These are phyloP conservation scores for Blastomyces gilchristii DNA, from an alignment of 2,329 filamentous ascomycete genomes.

Conservation along the genomic window DNA sequence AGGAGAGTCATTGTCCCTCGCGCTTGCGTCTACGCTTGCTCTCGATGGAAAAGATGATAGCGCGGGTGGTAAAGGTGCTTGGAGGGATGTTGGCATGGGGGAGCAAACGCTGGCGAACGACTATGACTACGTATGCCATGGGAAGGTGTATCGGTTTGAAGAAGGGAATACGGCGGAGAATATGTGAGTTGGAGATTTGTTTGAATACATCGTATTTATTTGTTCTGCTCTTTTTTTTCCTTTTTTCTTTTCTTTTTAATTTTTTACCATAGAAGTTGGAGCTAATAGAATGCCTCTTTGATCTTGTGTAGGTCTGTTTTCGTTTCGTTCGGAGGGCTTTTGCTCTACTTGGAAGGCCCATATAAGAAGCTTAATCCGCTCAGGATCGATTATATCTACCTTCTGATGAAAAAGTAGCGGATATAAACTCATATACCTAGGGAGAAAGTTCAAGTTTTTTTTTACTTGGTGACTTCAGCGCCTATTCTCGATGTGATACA, in stretches of 20 bases:
- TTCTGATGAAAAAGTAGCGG: constrained; percentile 77
- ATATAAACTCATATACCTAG: neutral
- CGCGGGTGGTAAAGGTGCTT: constrained; percentile 50
- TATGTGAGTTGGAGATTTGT: constrained; percentile 54
- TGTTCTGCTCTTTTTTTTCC: neutral
- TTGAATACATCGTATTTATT: neutral
- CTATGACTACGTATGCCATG: constrained; percentile 44
- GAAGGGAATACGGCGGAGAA: constrained; percentile 58
- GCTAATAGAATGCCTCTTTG: constrained; percentile 21
- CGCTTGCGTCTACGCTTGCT: constrained; percentile 73
- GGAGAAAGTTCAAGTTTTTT: neutral
- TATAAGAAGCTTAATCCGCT: constrained; percentile 91
- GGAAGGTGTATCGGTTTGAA: constrained; percentile 44
- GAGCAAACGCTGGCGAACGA: constrained; percentile 46
- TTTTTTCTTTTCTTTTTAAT: neutral
- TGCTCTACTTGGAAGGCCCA: constrained; percentile 84
- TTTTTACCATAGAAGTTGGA: neutral
- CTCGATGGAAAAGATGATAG: constrained; percentile 76
- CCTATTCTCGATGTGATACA: neutral
- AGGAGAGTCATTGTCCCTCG: constrained; percentile 68
- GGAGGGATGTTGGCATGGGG: constrained; percentile 59
- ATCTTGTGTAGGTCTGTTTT: constrained; percentile 64
- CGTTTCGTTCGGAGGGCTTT: constrained; percentile 81
- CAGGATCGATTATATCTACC: constrained; percentile 85
- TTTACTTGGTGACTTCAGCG: neutral